These are phyloP conservation scores for Yamadazyma kanchanaburiensis DNA, from an alignment of 1,139 yeast species.

Conservation along the genomic window DNA sequence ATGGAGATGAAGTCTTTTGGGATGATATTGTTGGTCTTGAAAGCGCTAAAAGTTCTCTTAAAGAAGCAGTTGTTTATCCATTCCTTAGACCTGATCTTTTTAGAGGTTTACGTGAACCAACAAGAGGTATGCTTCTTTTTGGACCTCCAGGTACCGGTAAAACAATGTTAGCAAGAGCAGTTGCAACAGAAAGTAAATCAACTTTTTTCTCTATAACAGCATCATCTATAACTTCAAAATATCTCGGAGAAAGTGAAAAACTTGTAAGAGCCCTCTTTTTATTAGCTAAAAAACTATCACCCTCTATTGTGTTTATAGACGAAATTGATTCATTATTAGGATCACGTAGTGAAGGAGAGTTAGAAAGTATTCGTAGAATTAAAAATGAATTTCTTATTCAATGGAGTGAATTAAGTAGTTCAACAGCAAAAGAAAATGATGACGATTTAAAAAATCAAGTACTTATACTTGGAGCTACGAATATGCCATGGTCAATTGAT, in stretches of 20 bases:
- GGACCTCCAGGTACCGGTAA: slow-evolving; percentile 99
- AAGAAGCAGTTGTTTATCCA: slow-evolving; percentile 96
- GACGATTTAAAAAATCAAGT: slow-evolving; percentile 52
- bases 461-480: slow-evolving; percentile 91
- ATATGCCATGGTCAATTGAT: slow-evolving; percentile 96
- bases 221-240: slow-evolving; percentile 87
- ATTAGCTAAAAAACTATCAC: slow-evolving; percentile 83
- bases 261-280: slow-evolving; percentile 85
- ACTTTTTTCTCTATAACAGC: slow-evolving; percentile 93
- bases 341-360: slow-evolving; percentile 83
- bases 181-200: slow-evolving; percentile 93
- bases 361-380: slow-evolving; percentile 86
- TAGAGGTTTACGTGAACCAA: slow-evolving; percentile 90
- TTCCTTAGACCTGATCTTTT: slow-evolving; percentile 91
- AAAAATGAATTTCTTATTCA: slow-evolving; percentile 93
- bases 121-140: slow-evolving; percentile 90
- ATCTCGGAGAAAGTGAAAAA: slow-evolving; percentile 92
- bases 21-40: slow-evolving; percentile 95
- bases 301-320: slow-evolving; percentile 92
- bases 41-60: slow-evolving; percentile 81
- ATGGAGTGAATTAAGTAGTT: slow-evolving; percentile 92
- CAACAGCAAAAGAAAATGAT: slow-evolving; percentile 56
- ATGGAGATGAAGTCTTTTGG: slow-evolving; percentile 96
- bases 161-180: slow-evolving; percentile 96
- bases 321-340: slow-evolving; percentile 92